Evolutionary conservation across 257 asterid genomes (phyloP).

Genomic region (Jaltomata sinuosa): DNA sequence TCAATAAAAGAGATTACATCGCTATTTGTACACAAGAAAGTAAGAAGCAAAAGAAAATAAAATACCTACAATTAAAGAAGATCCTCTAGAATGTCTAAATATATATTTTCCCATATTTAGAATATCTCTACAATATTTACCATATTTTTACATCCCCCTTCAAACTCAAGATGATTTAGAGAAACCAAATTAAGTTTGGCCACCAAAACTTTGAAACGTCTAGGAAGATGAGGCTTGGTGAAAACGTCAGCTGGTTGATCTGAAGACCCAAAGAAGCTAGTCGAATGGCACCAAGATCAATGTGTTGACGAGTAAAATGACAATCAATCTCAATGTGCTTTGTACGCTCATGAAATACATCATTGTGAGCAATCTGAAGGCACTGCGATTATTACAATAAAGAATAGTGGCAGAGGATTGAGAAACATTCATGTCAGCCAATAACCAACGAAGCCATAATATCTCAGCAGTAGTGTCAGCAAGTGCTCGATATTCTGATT

Average conservation of each 20-base stretch:
- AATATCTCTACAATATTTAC: neutral
- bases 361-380: neutral
- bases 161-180: constrained; percentile 1
- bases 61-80: neutral
- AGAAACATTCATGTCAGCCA: neutral
- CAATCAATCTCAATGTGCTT: neutral
- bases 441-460: neutral
- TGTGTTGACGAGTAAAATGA: neutral
- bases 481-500: neutral
- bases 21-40: neutral
- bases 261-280: neutral
- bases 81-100: neutral
- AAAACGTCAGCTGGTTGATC: neutral
- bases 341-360: neutral
- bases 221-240: neutral
- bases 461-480: neutral
- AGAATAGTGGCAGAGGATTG: neutral
- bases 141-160: neutral
- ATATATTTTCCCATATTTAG: neutral
- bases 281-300: neutral
- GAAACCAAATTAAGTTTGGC: neutral
- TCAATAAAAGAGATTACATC: neutral
- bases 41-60: neutral
- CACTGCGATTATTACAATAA: neutral
- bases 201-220: neutral